Conservation (phyloP, 2,329 filamentous ascomycete species). For the Aspergillus ochraceus region DNA sequence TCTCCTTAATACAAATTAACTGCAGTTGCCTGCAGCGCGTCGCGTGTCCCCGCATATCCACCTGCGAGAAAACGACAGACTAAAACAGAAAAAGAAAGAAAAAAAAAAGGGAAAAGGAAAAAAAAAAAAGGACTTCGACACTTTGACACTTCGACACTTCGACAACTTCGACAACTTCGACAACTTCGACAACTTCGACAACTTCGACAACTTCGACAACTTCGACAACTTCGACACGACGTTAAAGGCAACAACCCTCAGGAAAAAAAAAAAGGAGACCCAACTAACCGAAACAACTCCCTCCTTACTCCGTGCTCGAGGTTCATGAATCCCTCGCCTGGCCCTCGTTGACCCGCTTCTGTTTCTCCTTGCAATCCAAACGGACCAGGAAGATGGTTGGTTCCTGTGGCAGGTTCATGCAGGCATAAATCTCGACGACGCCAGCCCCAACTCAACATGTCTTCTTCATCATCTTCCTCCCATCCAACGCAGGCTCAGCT, state of each 20-base stretch:
- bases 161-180: too few relatives aligned
- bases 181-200: too few relatives aligned
- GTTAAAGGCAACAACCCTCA: too few relatives aligned
- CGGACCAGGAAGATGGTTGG: slow-evolving; percentile 24
- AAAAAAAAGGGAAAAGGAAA: not conserved
- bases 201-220: too few relatives aligned
- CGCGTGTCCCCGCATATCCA: slow-evolving; percentile 27
- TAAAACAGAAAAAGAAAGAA: not conserved
- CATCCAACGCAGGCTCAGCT: slow-evolving; percentile 26
- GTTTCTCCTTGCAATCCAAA: not conserved
- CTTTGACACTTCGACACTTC: too few relatives aligned
- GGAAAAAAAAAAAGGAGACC: not conserved
- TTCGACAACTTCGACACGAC: too few relatives aligned
- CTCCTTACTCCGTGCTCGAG: not conserved
- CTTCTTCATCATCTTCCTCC: slow-evolving; percentile 8
- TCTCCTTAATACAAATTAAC: not conserved
- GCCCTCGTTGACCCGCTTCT: slow-evolving; percentile 9
- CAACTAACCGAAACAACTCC: not conserved
- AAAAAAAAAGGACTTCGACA: too few relatives aligned
- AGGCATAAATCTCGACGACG: slow-evolving; percentile 6
- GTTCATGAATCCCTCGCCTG: slow-evolving; percentile 2
- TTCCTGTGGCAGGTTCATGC: slow-evolving; percentile 10
- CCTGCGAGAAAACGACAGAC: not conserved
- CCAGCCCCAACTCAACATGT: slow-evolving; percentile 6
- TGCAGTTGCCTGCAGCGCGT: slow-evolving; percentile 8